Conservation (phyloP, 1,284 basidiomycete genomes). For the Mycena citricolor region DNA sequence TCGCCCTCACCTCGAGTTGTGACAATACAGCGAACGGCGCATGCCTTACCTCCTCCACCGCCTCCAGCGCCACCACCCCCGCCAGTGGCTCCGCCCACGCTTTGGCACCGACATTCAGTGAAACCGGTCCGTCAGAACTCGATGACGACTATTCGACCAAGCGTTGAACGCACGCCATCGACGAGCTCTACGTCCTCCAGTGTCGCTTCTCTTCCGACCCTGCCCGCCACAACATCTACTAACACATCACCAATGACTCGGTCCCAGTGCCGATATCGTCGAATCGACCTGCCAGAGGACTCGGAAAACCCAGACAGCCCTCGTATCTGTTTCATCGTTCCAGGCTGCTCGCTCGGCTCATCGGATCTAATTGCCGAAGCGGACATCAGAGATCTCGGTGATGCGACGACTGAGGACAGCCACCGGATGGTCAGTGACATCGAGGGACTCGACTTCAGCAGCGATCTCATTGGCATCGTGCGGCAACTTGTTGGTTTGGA, state of each 20-base stretch:
- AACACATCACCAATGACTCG: conserved; percentile 47
- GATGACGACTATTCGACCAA: conserved; percentile 34
- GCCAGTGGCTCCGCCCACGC: conserved; percentile 17
- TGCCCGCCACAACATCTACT: conserved; percentile 12
- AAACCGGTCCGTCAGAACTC: too few species aligned
- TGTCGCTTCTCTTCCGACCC: conserved; percentile 16
- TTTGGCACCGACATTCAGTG: conserved; percentile 30
- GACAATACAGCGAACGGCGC: too few species aligned
- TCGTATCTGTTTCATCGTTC: conserved; percentile 59
- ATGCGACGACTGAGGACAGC: conserved; percentile 51
- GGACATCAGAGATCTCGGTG: conserved; percentile 58
- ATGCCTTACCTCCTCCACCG: conserved; percentile 25
- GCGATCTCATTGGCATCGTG: conserved; percentile 52
- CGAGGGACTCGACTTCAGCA: conserved; percentile 48
- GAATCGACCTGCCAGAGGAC: conserved; percentile 52
- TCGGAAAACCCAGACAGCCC: conserved; percentile 31
- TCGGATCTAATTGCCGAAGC: conserved; percentile 55
- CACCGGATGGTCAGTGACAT: conserved; percentile 37
- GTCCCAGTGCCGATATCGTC: conserved; percentile 66
- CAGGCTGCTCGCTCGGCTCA: conserved; percentile 62
- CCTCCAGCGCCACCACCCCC: conserved; percentile 26
- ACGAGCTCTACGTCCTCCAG: conserved; percentile 15
- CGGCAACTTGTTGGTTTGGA: conserved; percentile 62
- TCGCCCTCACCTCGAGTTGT: too few species aligned
- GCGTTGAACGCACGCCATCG: conserved; percentile 24